Conservation (phyloP, 257 asterid genomes). For the Vinca minor region DNA sequence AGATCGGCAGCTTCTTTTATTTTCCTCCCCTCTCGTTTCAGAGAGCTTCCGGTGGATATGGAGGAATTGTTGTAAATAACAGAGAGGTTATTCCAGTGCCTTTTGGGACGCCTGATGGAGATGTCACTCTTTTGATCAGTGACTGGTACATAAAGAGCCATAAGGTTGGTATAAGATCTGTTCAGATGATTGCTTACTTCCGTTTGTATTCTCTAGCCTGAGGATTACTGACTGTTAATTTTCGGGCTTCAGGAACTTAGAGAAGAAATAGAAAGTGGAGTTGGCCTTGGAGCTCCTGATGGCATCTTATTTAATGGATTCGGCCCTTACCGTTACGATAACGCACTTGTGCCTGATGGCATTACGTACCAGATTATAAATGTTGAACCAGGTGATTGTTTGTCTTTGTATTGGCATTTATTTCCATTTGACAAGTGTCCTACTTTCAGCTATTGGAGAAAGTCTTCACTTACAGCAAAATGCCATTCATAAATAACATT, state of each 20-base stretch:
- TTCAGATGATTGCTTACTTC: background rate
- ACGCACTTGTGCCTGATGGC: slow-evolving; percentile 47
- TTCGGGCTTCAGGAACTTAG: slow-evolving; percentile 55
- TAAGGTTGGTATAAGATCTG: slow-evolving; percentile 48
- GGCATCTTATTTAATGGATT: slow-evolving; percentile 71
- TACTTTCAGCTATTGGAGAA: background rate
- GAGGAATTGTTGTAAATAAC: slow-evolving; percentile 74
- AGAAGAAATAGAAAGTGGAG: slow-evolving; percentile 47
- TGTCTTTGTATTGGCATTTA: background rate
- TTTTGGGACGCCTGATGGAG: slow-evolving; percentile 68
- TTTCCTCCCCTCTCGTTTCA: slow-evolving; percentile 73
- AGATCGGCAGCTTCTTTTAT: slow-evolving; percentile 91
- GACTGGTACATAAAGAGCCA: slow-evolving; percentile 85
- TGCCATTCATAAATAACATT: background rate
- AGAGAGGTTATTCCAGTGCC: slow-evolving; percentile 77
- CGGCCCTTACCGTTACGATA: slow-evolving; percentile 79
- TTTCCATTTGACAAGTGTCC: background rate
- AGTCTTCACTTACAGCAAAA: background rate
- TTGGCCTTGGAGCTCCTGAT: slow-evolving; percentile 68
- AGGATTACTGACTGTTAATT: slow-evolving; percentile 24
- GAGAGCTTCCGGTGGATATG: slow-evolving; percentile 79
- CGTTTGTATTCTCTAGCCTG: slow-evolving; percentile 3
- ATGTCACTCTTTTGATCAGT: slow-evolving; percentile 60
- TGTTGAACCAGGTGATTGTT: slow-evolving; percentile 70
- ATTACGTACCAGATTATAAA: slow-evolving; percentile 51